phyloP scores from a whole-genome alignment of 2,329 filamentous ascomycete genomes.

The Zelopaecilomyces penicillatus region DNA sequence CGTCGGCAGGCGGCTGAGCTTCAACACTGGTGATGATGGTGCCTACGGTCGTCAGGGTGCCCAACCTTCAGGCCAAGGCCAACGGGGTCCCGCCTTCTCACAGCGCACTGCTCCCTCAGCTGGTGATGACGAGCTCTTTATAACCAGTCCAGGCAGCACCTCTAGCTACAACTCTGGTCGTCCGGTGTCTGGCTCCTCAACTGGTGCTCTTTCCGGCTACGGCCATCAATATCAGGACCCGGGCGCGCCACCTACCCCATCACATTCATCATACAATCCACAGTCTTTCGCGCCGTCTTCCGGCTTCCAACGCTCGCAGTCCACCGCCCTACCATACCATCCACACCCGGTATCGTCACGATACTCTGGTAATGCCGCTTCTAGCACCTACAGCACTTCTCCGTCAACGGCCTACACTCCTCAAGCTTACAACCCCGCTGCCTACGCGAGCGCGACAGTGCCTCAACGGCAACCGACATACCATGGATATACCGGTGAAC shows the following conservation, averaged over 20 bases:
- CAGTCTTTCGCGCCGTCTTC: slow-evolving; percentile 45
- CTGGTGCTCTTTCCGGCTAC: slow-evolving; percentile 42
- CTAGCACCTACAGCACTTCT: slow-evolving; percentile 19
- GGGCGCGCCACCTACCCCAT: slow-evolving; percentile 34
- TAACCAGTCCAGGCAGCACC: slow-evolving; percentile 37
- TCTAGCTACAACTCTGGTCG: slow-evolving; percentile 17
- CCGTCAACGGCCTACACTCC: slow-evolving; percentile 41
- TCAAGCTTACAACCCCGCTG: slow-evolving; percentile 50
- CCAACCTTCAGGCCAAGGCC: background rate
- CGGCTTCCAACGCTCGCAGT: slow-evolving; percentile 37
- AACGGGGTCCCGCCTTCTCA: slow-evolving; percentile 12
- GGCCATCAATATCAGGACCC: slow-evolving; percentile 43
- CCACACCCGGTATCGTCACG: slow-evolving; percentile 30
- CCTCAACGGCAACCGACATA: slow-evolving; percentile 46
- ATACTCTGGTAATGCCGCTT: slow-evolving; percentile 29
- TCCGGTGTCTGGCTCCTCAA: slow-evolving; percentile 34
- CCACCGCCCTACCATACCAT: slow-evolving; percentile 42
- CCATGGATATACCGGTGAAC: slow-evolving; percentile 35
- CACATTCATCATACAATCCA: slow-evolving; percentile 59
- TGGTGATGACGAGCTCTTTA: slow-evolving; percentile 55
- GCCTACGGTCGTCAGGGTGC: slow-evolving; percentile 34
- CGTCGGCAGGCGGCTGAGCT: slow-evolving; percentile 55
- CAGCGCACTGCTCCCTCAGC: slow-evolving; percentile 8
- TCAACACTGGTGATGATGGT: slow-evolving; percentile 67
- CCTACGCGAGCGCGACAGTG: slow-evolving; percentile 41